phyloP scores from a whole-genome alignment of 176 grass and related monocot genomes.

The Bonia amplexicaulis region DNA sequence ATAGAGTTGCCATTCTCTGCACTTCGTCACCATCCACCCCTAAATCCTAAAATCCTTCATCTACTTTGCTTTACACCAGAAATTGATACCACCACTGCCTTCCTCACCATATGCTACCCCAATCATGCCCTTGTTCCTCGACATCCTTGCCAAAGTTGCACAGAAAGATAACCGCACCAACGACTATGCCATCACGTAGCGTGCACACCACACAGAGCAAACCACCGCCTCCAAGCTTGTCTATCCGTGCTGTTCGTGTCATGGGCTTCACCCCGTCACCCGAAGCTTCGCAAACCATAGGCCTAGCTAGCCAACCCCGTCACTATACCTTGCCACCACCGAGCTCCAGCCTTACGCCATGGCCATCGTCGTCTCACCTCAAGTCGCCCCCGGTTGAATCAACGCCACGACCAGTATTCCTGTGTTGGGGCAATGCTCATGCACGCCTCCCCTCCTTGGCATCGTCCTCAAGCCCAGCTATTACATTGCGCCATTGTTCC shows the following conservation, averaged over 20 bases:
- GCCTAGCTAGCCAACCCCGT: background rate
- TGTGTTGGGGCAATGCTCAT: no score
- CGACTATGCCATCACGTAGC: rapidly evolving
- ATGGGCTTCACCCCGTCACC: background rate
- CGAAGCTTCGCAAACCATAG: background rate
- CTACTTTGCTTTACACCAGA: background rate
- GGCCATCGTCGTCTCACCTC: background rate
- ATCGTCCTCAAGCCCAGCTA: no score
- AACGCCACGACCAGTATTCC: no score
- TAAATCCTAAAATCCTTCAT: background rate
- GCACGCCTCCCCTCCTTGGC: no score
- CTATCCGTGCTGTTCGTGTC: rapidly evolving
- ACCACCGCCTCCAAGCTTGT: background rate
- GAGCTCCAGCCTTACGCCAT: background rate
- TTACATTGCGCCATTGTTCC: no score
- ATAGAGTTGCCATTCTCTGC: background rate
- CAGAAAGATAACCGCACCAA: background rate
- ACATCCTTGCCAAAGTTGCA: background rate
- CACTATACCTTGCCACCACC: background rate
- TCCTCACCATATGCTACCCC: background rate
- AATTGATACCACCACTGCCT: background rate
- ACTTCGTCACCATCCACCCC: background rate
- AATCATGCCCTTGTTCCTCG: background rate
- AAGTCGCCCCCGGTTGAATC: no score
- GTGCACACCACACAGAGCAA: background rate